phyloP scores from a whole-genome alignment of 2,329 filamentous ascomycete species.

The Pseudogymnoascus sp. region DNA sequence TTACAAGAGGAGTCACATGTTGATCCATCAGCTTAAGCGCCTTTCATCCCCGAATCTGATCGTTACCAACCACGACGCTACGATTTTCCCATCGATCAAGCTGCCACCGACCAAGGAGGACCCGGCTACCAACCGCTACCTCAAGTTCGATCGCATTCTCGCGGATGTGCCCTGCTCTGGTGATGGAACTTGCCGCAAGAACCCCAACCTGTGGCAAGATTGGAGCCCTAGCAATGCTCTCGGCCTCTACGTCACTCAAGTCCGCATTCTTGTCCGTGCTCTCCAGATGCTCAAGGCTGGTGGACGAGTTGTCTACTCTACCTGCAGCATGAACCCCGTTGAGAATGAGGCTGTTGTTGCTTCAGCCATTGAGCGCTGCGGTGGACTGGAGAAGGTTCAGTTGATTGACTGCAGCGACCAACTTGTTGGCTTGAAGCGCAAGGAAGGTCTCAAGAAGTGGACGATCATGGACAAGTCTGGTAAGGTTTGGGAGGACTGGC shows the following conservation, averaged over 20 bases:
- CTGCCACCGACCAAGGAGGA: constrained; percentile 58
- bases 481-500: constrained; percentile 72
- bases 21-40: constrained; percentile 96
- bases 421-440: constrained; percentile 69
- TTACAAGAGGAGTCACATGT: constrained; percentile 93
- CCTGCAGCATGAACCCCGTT: constrained; percentile 96
- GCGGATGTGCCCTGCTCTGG: constrained; percentile 96
- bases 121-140: constrained; percentile 57
- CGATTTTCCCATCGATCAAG: constrained; percentile 86
- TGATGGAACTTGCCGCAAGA: constrained; percentile 90
- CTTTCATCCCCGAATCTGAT: constrained; percentile 93
- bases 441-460: constrained; percentile 73
- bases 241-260: constrained; percentile 79
- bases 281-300: constrained; percentile 95
- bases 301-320: constrained; percentile 92
- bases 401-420: constrained; percentile 77
- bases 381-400: constrained; percentile 71
- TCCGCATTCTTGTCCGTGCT: constrained; percentile 82
- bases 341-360: constrained; percentile 93
- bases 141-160: constrained; percentile 94
- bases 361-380: constrained; percentile 82
- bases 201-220: constrained; percentile 87
- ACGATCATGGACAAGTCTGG: constrained; percentile 83
- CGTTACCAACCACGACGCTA: constrained; percentile 96
- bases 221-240: constrained; percentile 85